Percentiles rank a stretch among this genome's conserved stretches.
These are phyloP conservation scores for Xylariaceae sp. DNA, from an alignment of 2,329 filamentous ascomycete genomes.

Conservation along the genomic window DNA sequence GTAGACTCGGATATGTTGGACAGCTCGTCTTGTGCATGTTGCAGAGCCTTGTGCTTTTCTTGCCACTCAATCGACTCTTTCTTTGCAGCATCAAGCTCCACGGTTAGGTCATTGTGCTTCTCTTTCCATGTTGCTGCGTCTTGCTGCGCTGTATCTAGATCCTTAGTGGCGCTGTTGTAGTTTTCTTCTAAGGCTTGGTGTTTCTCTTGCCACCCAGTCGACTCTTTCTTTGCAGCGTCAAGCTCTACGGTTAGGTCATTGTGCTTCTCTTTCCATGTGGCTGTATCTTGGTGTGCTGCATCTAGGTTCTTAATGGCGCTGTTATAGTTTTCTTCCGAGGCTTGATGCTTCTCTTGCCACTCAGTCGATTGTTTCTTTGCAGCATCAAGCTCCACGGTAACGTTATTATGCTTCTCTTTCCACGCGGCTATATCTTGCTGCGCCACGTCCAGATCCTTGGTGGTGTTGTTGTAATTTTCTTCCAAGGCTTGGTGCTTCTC, in stretches of 20 bases:
- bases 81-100: constrained; percentile 36
- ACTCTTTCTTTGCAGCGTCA: constrained; percentile 33
- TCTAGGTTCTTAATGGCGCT: constrained; percentile 36
- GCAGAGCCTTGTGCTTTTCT: constrained; percentile 31
- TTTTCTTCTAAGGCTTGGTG: constrained; percentile 26
- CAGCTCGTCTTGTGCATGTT: constrained; percentile 27
- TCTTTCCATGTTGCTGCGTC: constrained; percentile 35
- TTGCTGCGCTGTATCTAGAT: constrained; percentile 42
- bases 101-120: constrained; percentile 26
- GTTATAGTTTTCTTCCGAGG: constrained; percentile 28
- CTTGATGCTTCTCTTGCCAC: constrained; percentile 32
- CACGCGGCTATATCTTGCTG: constrained; percentile 40
- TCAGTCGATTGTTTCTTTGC: constrained; percentile 36
- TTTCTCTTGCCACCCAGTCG: constrained; percentile 33
- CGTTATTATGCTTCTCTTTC: constrained; percentile 31
- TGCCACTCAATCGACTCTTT: constrained; percentile 34
- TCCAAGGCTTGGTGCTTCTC: constrained; percentile 29
- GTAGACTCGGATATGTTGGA: constrained; percentile 38
- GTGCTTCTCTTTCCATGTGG: constrained; percentile 34
- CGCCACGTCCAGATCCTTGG: constrained; percentile 37
- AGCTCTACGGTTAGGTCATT: constrained; percentile 28
- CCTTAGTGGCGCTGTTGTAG: constrained; percentile 26
- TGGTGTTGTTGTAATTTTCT: constrained; percentile 17
- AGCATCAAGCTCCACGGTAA: constrained; percentile 31
- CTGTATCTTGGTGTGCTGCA: constrained; percentile 38